Percentiles rank a stretch among this genome's conserved stretches.
Conservation (phyloP, 352 stramenopile genomes). For the Aphanomyces stellatus region DNA sequence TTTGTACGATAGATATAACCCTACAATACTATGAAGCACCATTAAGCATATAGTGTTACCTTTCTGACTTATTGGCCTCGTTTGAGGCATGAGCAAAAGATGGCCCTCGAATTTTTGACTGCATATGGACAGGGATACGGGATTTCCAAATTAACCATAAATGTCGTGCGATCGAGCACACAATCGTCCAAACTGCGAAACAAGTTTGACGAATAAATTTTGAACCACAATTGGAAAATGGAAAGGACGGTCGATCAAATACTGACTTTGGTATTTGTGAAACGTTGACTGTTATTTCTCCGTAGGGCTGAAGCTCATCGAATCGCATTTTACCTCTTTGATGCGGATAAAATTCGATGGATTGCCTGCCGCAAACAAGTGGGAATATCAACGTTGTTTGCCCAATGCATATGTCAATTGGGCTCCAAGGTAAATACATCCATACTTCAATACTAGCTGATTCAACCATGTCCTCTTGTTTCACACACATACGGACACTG, state of each 20-base stretch:
- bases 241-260: neutral
- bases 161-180: neutral
- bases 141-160: no score
- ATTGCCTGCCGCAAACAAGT: slow-evolving; percentile 3
- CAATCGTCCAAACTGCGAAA: neutral
- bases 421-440: slow-evolving; percentile 30
- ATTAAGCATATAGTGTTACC: neutral
- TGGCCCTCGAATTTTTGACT: no score
- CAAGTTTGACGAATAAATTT: neutral
- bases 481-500: neutral
- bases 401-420: slow-evolving; percentile 24
- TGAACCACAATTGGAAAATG: slow-evolving; percentile 10
- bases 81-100: no score
- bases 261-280: neutral
- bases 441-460: slow-evolving; percentile 27
- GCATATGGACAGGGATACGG: no score
- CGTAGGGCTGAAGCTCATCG: slow-evolving; percentile 16
- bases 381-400: slow-evolving; percentile 21
- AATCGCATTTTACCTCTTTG: slow-evolving; percentile 21
- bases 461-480: slow-evolving; percentile 21
- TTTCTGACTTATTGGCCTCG: no score
- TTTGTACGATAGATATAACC: neutral
- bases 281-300: slow-evolving; percentile 2
- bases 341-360: slow-evolving; percentile 14
- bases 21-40: neutral